Conservation (phyloP, 2,329 filamentous ascomycete genomes). For the Arachnopeziza araneosa region DNA sequence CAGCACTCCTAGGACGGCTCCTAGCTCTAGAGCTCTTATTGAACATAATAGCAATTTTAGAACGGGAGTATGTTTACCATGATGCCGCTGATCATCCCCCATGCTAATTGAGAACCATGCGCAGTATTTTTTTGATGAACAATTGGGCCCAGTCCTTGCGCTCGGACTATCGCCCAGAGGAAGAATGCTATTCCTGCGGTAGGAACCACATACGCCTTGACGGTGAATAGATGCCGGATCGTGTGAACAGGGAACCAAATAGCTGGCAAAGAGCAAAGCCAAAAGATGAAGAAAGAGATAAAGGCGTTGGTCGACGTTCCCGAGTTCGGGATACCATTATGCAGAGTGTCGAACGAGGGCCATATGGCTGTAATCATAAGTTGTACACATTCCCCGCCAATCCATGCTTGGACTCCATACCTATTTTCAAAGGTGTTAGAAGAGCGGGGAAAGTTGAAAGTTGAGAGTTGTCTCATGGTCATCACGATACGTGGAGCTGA, state of each 20-base stretch:
- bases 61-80: no score
- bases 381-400: constrained; percentile 78
- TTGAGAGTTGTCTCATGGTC: no score
- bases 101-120: constrained; percentile 65
- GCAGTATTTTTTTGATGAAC: constrained; percentile 60
- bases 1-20: no score
- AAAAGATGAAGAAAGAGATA: constrained; percentile 82
- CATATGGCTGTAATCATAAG: constrained; percentile 87
- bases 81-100: constrained; percentile 78
- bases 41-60: no score
- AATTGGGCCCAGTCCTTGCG: constrained; percentile 79
- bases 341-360: constrained; percentile 53
- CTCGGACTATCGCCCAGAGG: constrained; percentile 78
- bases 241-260: constrained; percentile 88
- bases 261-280: constrained; percentile 72
- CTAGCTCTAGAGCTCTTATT: no score
- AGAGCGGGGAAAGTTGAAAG: background rate
- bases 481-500: no score
- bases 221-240: constrained; percentile 84
- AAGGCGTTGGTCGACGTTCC: constrained; percentile 73
- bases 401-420: constrained; percentile 79
- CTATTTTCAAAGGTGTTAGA: background rate
- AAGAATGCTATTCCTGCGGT: constrained; percentile 80
- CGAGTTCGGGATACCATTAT: constrained; percentile 61
- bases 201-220: constrained; percentile 81